Conservation (phyloP, 768 basidiomycete genomes). For the Neoboletus brunneissimus region DNA sequence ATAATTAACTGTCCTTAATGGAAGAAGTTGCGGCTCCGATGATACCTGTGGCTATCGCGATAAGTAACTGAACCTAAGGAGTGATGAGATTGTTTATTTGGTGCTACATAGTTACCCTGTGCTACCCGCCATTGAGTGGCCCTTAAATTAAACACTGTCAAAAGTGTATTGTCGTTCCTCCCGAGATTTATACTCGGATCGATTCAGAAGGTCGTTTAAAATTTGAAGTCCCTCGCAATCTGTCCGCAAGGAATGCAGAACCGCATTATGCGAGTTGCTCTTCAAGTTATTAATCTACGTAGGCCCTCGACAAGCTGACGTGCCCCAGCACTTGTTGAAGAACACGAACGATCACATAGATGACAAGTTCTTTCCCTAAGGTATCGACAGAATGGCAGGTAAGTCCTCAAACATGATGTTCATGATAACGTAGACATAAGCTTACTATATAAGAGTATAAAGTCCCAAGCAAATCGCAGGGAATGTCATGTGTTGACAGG, state of each 20-base stretch:
- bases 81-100: neutral
- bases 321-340: neutral
- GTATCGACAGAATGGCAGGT: neutral
- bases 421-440: constrained; percentile 4
- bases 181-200: neutral
- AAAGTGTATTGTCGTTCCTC: neutral
- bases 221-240: neutral
- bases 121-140: neutral
- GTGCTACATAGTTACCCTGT: neutral
- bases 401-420: neutral
- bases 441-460: neutral
- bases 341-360: neutral
- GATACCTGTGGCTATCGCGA: neutral
- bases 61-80: too few relatives aligned
- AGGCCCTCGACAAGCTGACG: neutral
- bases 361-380: neutral
- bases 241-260: too few relatives aligned
- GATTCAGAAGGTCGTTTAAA: neutral
- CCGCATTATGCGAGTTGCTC: too few relatives aligned
- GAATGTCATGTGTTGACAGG: neutral
- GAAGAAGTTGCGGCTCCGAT: neutral
- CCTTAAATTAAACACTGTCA: neutral
- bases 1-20: neutral
- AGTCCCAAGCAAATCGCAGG: neutral
- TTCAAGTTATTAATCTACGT: neutral